Percentiles rank a stretch among this genome's conserved stretches.
phyloP scores from a whole-genome alignment of 164 flowering plant species.

The Umbellularia californica region DNA sequence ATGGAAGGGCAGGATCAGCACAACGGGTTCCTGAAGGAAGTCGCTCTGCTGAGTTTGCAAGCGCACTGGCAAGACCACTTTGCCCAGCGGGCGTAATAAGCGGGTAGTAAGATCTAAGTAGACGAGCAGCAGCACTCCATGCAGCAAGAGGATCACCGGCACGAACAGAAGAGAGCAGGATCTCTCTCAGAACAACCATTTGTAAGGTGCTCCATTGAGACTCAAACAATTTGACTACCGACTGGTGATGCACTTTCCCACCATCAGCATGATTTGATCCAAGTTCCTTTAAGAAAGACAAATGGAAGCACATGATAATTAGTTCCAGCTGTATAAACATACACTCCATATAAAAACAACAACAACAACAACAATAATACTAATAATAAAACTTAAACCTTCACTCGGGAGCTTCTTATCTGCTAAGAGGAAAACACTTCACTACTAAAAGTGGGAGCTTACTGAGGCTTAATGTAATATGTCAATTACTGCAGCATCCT shows the following conservation, averaged over 20 bases:
- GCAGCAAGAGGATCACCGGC: conserved; percentile 99
- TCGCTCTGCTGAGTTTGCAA: conserved; percentile 76
- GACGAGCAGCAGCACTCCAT: conserved; percentile 99
- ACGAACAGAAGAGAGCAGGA: conserved; percentile 85
- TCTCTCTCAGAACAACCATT: conserved; percentile 97
- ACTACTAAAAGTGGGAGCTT: no score
- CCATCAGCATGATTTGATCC: conserved; percentile 45
- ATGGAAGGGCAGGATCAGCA: conserved; percentile 97
- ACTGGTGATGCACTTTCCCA: conserved; percentile 68
- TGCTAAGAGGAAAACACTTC: no score
- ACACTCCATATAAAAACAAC: no score
- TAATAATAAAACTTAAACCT: not conserved
- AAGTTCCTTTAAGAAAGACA: conserved; percentile 34
- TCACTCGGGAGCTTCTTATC: not conserved
- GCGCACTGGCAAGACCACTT: conserved; percentile 94
- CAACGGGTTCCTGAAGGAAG: conserved; percentile 92
- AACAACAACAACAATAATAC: not conserved
- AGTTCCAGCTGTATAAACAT: not conserved
- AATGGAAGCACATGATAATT: conserved; percentile 6
- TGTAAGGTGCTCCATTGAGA: conserved; percentile 99
- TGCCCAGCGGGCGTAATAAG: conserved; percentile 95
- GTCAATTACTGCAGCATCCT: no score
- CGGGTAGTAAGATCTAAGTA: conserved; percentile 93
- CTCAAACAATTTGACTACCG: conserved; percentile 79
- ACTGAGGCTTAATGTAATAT: no score